Base-by-base conservation (phyloP, 2,329 filamentous ascomycete species). In the Diaporthe citrichinensis region DNA sequence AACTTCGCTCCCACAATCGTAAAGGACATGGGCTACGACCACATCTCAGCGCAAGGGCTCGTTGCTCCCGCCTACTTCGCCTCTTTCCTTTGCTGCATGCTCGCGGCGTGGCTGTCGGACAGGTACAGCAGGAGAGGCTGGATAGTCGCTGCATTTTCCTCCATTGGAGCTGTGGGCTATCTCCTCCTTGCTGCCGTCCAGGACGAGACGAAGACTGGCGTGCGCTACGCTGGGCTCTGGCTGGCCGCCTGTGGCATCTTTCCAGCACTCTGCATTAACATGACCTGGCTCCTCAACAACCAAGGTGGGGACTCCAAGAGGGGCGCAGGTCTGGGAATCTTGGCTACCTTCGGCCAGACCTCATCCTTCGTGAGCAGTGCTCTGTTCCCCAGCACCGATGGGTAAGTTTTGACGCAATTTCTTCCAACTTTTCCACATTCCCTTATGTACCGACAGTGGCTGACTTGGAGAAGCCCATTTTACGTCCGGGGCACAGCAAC, bases 141-240 rank as follows among this genome's bases (percentile, higher is more conserved):
- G 8, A 78, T 85, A 3, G 78, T 86, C 3, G 80, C 81, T 0
- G 78, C 68, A 14, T 83, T 76, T 68, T 79, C 78, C 36, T 73
- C 55, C 3, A 67, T 84, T 0, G 82, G 80, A 1, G 77, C 78
- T 39, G 77, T 81, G 4, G 85, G 84, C 0, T 86, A 86, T 67
- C 71, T 83, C 3, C 73, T 84, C 12, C 78, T 84, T 10, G 79
- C 80, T 2, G 76, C 80, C 31, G 78, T 81, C 34, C 44, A 79
- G 65, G 78, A 81, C 57, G 77, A 78, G 76, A 78, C 58, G 12
- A 78, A 77, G 36, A 80, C 80, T 1, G 81, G 79, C 1, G 79
- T 79, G 3, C 80, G 85, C 7, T 87, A 87, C 77, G 77, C 81
- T 0, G 85, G 82, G 0, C 78, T 85, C 0, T 86, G 80, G 78